phyloP scores from a whole-genome alignment of 139 green algal genomes.

The Haematococcus lacustris region DNA sequence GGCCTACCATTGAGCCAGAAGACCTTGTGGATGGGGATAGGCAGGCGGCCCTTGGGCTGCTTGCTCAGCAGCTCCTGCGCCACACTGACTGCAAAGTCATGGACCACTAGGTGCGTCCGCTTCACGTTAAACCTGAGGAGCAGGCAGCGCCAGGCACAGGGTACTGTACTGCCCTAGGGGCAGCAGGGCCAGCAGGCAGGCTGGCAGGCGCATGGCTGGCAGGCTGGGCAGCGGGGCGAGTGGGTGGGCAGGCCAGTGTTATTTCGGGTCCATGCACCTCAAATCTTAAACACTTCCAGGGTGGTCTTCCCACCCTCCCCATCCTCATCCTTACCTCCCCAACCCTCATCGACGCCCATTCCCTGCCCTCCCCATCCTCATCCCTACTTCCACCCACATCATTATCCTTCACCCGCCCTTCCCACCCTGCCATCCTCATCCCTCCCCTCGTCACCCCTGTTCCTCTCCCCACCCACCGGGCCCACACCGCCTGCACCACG shows the following conservation, averaged over 20 bases:
- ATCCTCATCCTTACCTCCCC: too few species aligned
- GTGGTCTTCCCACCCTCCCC: too few species aligned
- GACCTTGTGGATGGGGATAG: not conserved
- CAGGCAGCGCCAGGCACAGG: not conserved
- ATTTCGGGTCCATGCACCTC: not conserved
- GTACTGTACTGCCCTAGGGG: not conserved
- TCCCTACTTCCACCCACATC: not conserved
- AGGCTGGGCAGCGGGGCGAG: not conserved
- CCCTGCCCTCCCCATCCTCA: too few species aligned
- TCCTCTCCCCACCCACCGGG: not conserved
- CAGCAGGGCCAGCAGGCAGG: not conserved
- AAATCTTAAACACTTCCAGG: too few species aligned
- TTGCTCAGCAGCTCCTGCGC: constrained; percentile 1
- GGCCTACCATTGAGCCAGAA: constrained; percentile 3
- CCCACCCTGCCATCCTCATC: not conserved
- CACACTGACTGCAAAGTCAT: not conserved
- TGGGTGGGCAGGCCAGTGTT: not conserved
- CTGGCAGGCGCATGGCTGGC: not conserved
- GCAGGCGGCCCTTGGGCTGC: not conserved
- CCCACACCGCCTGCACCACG: not conserved
- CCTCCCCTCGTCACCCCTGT: not conserved
- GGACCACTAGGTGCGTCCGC: not conserved
- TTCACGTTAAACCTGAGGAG: not conserved
- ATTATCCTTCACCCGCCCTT: not conserved
- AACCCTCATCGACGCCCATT: too few species aligned